Conservation (phyloP, 495 filamentous ascomycete species). For the Pseudoneurospora amorphoporcata region DNA sequence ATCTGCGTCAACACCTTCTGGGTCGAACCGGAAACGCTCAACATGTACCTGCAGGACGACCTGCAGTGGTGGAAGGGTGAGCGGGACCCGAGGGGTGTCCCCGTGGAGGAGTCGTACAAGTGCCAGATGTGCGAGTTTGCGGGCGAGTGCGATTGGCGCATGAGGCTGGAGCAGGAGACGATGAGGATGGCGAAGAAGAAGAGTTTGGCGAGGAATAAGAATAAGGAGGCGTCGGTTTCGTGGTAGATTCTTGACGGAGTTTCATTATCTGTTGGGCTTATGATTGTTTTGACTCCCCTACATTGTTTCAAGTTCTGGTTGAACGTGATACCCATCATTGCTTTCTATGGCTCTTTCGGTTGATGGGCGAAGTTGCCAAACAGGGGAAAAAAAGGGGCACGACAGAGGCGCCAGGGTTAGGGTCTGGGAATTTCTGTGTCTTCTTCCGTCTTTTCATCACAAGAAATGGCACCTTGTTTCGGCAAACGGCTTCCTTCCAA, state of each 20-base stretch:
- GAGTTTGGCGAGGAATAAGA: background rate
- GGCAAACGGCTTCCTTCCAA: background rate
- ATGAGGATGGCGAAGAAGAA: constrained; percentile 8
- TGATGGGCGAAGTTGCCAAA: background rate
- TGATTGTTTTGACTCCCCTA: background rate
- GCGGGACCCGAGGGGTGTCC: constrained; percentile 64
- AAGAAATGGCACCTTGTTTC: background rate
- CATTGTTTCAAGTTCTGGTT: background rate
- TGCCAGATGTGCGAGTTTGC: constrained; percentile 54
- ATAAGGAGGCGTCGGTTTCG: background rate
- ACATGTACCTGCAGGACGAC: constrained; percentile 53
- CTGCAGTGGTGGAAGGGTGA: constrained; percentile 86
- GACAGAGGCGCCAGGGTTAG: background rate
- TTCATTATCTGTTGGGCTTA: background rate
- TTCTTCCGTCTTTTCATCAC: background rate
- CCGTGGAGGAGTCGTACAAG: constrained; percentile 86
- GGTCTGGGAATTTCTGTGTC: background rate
- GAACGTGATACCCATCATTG: background rate
- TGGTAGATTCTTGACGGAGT: background rate
- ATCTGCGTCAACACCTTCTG: constrained; percentile 60
- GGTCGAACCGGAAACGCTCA: constrained; percentile 52
- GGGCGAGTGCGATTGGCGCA: constrained; percentile 43
- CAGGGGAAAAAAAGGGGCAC: background rate
- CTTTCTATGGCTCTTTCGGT: background rate
- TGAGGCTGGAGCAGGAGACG: constrained; percentile 22